Evolutionary conservation across 257 asterid species (phyloP), one percentile per base, ranked within the genome.

Genomic region (Fraxinus excelsior): DNA sequence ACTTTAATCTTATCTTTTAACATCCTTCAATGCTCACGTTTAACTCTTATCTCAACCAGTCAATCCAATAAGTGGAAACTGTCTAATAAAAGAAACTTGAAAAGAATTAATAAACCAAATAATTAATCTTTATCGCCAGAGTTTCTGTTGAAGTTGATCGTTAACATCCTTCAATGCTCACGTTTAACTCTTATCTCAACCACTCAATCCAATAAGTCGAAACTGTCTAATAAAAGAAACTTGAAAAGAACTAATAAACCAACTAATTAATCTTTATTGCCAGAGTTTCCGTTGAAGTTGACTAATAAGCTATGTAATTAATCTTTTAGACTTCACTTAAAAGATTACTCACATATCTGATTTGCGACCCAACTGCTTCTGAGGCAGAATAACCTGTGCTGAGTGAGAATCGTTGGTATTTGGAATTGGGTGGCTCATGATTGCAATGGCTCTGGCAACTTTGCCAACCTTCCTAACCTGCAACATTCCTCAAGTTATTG

Each of bases 361-460:
- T 83, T 74, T 91, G 86, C 98, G 97, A 34, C 92, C 92, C 90
- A 94, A 81, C 90, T 94, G 98, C 87, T 92, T 92, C 90, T 94
- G 98, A 75, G 98, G 98, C 74, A 94, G 87, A 87, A 94, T 94
- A 85, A 94, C 90, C 85, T 94, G 98, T 49, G 87, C 95, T 75
- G 98, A 94, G 77, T 89, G 90, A 74, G 97, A 94, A 74, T 94
- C 97, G 32, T 83, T 90, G 81, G 98, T 94, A 73, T 79, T 94
- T 71, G 98, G 98, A 75, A 94, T 92, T 18, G 98, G 97, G 82
- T 94, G 97, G 90, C 98, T 94, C 98, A 92, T 92, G 77, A 94
- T 94, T 79, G 89, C 97, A 60, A 94, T 91, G 68, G 97, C 97
- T 88, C 97, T 89, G 67, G 97, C 94, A 60, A 94, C 98, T 84